Conservation (phyloP, 2,329 filamentous ascomycete genomes). For the Aspergillus ochraceus region DNA sequence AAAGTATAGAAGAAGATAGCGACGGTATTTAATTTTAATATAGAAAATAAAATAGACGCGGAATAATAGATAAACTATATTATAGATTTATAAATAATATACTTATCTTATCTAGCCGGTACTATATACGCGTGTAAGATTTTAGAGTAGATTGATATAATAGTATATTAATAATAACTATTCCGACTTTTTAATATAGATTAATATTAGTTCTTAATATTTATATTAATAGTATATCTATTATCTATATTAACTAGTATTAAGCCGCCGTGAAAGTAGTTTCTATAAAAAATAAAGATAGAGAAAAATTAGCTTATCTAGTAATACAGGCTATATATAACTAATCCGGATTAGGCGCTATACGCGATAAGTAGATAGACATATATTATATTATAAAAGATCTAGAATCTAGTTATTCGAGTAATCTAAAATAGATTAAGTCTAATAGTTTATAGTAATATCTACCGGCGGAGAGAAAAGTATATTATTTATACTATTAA, state of each 20-base stretch:
- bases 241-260: no score
- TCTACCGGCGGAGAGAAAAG: not conserved
- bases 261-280: not conserved
- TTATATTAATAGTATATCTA: not conserved
- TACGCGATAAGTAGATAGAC: no score
- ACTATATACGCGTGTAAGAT: not conserved
- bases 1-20: not conserved
- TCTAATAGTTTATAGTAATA: not conserved
- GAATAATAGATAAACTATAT: slow-evolving; percentile 7
- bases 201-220: not conserved
- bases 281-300: not conserved
- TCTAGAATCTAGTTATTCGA: not conserved
- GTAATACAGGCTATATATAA: not conserved
- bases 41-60: not conserved
- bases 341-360: not conserved
- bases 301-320: not conserved
- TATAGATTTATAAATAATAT: not conserved
- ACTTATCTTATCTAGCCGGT: not conserved
- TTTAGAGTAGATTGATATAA: not conserved
- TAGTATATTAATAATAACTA: not conserved
- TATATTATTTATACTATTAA: not conserved
- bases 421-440: not conserved
- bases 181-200: not conserved
- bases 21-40: not conserved
- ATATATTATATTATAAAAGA: not conserved